phyloP scores from a whole-genome alignment of 225 moss, liverwort and hornwort species.

The Physcomitrellopsis africana region DNA sequence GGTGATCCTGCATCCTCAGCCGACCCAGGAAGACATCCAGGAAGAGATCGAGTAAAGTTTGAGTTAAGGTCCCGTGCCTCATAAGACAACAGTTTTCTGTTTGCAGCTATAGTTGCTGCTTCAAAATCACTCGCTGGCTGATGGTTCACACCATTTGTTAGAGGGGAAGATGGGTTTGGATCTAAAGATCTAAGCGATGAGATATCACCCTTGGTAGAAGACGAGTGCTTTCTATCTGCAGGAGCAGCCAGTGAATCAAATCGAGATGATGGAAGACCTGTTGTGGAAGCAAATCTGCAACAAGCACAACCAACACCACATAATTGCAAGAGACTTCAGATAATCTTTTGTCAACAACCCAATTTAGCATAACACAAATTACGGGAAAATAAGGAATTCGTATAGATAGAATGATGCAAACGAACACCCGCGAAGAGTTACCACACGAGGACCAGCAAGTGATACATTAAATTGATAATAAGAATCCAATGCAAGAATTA shows the following conservation, averaged over 20 bases:
- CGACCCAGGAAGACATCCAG: slow-evolving; percentile 56
- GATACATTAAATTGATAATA: background rate
- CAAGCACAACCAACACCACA: slow-evolving; percentile 19
- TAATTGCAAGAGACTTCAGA: background rate
- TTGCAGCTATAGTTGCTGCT: slow-evolving; percentile 46
- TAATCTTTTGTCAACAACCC: background rate
- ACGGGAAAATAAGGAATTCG: background rate
- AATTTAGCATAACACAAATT: slow-evolving; percentile 10
- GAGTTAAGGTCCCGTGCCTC: slow-evolving; percentile 35
- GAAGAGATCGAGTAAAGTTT: slow-evolving; percentile 36
- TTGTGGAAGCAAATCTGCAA: slow-evolving; percentile 67
- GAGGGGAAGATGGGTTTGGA: slow-evolving; percentile 30
- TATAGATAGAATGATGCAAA: slow-evolving; percentile 8
- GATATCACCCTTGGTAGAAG: slow-evolving; percentile 35
- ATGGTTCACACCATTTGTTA: slow-evolving; percentile 32
- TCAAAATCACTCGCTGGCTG: slow-evolving; percentile 40
- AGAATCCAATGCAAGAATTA: too few species aligned
- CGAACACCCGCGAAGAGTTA: background rate
- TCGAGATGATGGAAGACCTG: slow-evolving; percentile 54
- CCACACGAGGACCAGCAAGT: background rate
- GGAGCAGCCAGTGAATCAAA: slow-evolving; percentile 58
- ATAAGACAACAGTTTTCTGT: slow-evolving; percentile 38
- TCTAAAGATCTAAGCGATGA: slow-evolving; percentile 31
- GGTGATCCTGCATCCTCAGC: slow-evolving; percentile 51
- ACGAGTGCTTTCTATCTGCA: slow-evolving; percentile 37